These are phyloP conservation scores for Asterophora parasitica DNA, from an alignment of 768 basidiomycete species.

Conservation along the genomic window DNA sequence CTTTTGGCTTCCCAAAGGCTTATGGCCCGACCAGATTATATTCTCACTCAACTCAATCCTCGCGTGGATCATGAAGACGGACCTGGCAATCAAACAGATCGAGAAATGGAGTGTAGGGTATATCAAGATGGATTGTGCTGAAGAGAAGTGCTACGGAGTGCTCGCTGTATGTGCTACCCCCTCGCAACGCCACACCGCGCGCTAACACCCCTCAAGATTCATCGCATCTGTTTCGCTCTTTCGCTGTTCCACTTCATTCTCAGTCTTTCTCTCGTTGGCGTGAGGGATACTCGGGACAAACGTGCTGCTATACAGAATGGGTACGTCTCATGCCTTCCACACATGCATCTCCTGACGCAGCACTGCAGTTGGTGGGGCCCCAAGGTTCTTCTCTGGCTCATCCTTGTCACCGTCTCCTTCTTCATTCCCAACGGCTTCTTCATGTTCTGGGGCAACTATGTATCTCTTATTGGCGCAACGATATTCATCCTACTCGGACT, in stretches of 20 bases:
- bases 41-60: conserved; percentile 93
- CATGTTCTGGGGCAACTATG: conserved; percentile 96
- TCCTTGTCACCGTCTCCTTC: conserved; percentile 79
- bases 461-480: conserved; percentile 87
- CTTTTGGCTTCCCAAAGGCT: background rate
- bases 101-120: conserved; percentile 95
- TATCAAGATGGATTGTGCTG: conserved; percentile 95
- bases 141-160: conserved; percentile 93
- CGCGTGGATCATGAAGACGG: conserved; percentile 95
- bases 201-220: conserved; percentile 49
- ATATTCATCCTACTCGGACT: conserved; percentile 96
- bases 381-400: conserved; percentile 85
- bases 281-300: conserved; percentile 87
- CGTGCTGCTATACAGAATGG: conserved; percentile 97
- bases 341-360: conserved; percentile 6
- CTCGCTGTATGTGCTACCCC: conserved; percentile 65
- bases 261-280: conserved; percentile 74
- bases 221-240: conserved; percentile 95
- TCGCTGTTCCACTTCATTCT: conserved; percentile 84
- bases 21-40: conserved; percentile 62
- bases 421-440: conserved; percentile 97
- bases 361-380: conserved; percentile 93
- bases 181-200: background rate
- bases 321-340: conserved; percentile 33
- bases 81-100: conserved; percentile 78